These are phyloP conservation scores for Cladosporium austrohemisphaericum DNA, from an alignment of 2,329 filamentous ascomycete species.

Conservation along the genomic window DNA sequence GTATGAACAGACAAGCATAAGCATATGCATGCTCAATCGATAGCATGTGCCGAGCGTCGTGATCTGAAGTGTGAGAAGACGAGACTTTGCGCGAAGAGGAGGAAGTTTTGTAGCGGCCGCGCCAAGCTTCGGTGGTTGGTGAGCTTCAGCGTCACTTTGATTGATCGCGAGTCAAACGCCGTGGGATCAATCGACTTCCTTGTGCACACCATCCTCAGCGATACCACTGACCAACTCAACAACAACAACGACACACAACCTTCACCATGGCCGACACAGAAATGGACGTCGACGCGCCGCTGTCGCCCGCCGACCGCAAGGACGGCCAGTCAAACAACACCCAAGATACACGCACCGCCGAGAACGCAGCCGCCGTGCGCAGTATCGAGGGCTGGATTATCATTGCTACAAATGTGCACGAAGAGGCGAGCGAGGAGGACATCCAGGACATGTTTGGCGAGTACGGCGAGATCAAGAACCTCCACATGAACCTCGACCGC, in stretches of 20 bases:
- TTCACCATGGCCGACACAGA: constrained; percentile 38
- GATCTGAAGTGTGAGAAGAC: constrained; percentile 1
- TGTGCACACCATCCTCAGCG: no score
- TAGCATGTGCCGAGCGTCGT: no score
- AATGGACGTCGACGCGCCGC: constrained; percentile 57
- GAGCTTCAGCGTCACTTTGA: constrained; percentile 6
- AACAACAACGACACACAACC: neutral
- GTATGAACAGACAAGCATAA: no score
- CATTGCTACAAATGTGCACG: constrained; percentile 81
- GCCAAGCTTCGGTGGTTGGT: constrained; percentile 1
- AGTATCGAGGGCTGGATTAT: constrained; percentile 90
- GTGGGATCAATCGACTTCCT: neutral
- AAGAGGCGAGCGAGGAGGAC: constrained; percentile 80
- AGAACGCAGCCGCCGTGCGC: constrained; percentile 74
- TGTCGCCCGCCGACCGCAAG: constrained; percentile 30
- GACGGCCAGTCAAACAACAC: constrained; percentile 21
- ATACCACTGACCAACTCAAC: neutral
- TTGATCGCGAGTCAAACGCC: neutral
- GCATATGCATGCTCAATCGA: neutral
- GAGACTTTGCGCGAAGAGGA: neutral
- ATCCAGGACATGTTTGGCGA: constrained; percentile 78
- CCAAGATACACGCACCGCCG: constrained; percentile 65
- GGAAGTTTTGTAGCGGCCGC: neutral
- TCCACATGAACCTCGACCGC: constrained; percentile 78
- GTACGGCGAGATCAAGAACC: constrained; percentile 81